Evolutionary conservation across 78 protist species (phyloP).

Genomic region (Cyanophora paradoxa): DNA sequence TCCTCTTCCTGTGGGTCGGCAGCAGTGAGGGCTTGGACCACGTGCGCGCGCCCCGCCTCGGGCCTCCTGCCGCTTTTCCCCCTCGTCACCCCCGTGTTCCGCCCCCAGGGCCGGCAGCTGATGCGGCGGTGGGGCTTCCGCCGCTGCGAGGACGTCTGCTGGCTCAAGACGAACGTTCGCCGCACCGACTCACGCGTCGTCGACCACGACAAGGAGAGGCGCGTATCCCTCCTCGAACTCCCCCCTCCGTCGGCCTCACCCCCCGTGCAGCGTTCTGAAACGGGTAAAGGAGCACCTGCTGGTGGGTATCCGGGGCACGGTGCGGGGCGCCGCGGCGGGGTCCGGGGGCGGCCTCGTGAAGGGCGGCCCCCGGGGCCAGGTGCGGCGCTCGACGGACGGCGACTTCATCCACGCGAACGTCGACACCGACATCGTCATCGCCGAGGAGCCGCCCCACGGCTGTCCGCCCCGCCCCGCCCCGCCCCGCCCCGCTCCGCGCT

Average conservation of each 20-base stretch:
- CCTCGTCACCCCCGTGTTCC: not conserved
- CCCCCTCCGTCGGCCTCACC: not conserved
- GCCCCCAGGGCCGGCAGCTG: conserved; percentile 11
- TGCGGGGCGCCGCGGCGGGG: too few species aligned
- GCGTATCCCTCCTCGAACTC: not conserved
- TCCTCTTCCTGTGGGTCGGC: not conserved
- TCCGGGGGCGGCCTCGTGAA: too few species aligned
- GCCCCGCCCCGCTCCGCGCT: too few species aligned
- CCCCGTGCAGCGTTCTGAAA: too few species aligned
- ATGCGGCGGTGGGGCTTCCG: conserved; percentile 36
- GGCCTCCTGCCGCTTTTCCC: not conserved
- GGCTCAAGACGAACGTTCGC: conserved; percentile 43
- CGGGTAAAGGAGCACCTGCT: conserved; percentile 42
- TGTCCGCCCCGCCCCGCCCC: too few species aligned
- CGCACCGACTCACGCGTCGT: too few species aligned
- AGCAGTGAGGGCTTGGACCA: not conserved
- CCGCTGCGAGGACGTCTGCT: conserved; percentile 34
- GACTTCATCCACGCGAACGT: conserved; percentile 30
- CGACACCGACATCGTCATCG: conserved; percentile 26
- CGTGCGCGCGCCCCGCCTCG: not conserved
- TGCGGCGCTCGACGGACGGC: conserved; percentile 16
- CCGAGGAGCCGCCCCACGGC: conserved; percentile 19
- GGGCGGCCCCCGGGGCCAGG: too few species aligned
- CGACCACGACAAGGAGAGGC: too few species aligned
- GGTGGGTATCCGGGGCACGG: conserved; percentile 31